These are phyloP conservation scores for Cordyceps javanica DNA, from an alignment of 2,329 filamentous ascomycete species.

Conservation along the genomic window DNA sequence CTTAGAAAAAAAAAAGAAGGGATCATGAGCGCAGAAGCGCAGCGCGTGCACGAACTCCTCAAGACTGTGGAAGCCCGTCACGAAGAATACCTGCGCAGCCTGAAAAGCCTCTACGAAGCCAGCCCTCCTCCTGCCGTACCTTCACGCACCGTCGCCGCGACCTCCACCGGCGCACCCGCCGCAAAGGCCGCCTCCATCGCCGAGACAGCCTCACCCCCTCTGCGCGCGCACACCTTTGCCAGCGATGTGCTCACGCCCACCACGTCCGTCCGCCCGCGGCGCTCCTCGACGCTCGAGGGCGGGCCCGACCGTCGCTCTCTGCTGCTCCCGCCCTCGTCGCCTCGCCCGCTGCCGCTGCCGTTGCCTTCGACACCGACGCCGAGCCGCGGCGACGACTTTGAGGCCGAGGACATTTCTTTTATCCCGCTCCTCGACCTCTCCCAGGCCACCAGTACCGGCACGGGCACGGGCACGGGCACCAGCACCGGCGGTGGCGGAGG, in stretches of 20 bases:
- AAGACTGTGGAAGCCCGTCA: constrained; percentile 27
- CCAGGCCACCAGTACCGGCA: neutral
- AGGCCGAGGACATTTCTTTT: constrained; percentile 27
- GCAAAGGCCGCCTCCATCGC: constrained; percentile 15
- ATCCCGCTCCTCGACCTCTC: constrained; percentile 24
- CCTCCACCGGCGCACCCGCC: constrained; percentile 15
- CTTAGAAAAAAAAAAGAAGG: too few species aligned
- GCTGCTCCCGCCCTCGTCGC: too few species aligned
- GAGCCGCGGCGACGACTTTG: constrained; percentile 16
- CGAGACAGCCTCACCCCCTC: constrained; percentile 18
- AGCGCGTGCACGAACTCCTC: constrained; percentile 28
- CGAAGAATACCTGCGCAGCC: constrained; percentile 27
- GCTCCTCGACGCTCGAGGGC: too few species aligned
- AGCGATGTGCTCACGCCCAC: constrained; percentile 10
- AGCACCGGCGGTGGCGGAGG: too few species aligned
- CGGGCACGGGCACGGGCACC: too few species aligned
- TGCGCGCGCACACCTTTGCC: constrained; percentile 21
- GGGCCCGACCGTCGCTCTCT: too few species aligned
- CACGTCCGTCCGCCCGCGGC: too few species aligned
- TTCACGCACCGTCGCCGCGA: neutral
- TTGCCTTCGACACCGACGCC: constrained; percentile 18
- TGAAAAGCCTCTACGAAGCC: constrained; percentile 25
- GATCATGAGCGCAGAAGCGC: too few species aligned
- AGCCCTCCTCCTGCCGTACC: constrained; percentile 7
- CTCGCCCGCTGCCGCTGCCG: too few species aligned